Base-by-base conservation (phyloP, 305 asterid genomes). In the Lippia alba region DNA sequence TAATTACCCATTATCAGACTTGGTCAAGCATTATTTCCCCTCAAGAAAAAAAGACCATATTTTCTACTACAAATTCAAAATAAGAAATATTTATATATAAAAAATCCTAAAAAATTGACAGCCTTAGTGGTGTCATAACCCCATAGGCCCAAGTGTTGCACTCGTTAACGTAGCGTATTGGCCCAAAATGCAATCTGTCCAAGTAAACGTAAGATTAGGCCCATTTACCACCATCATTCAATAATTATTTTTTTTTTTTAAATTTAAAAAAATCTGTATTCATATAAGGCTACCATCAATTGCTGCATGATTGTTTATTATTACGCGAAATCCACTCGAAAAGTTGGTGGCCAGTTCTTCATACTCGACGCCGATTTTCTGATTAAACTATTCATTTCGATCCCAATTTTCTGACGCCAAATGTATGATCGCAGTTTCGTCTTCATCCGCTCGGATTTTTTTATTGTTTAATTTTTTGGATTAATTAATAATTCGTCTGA, bases 311-410 rank as follows among this genome's bases (percentile, higher is more conserved):
- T 78, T 67, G 34, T 39, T 70, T 39, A 61, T 46, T 45, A 56
- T 36, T 69, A 74, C 14, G 74, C 53, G 70, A 54, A 70, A 73
- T 55, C 74, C 66, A 71, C 74, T 73, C 19, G 3, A 77, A 53
- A 53, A 73, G 76, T 73, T 76, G 80, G 74, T 73, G 77, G 75
- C 59, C 74, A 65, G 63, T 74, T 77, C 76, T 70, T 73, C 79
- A 66, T 49, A 56, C 73, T 70, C 79, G 75, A 73, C 56, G 66
- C 63, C 71, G 75, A 77, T 72, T 62, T 54, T 12, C n/a, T 30
- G n/a, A 51, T 49, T 74, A 59, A 74, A 56, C 60, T 60, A 64
- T 45, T 60, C 64, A 24, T 72, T 63, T 20, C 20, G 19, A 24
- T 56, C 73, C 14, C 44, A 57, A 48, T 67, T 40, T 15, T 33